Percentiles rank a stretch among this genome's conserved stretches.
Evolutionary conservation across 306 rosid genomes (phyloP).

Genomic region (Dryas octopetala): DNA sequence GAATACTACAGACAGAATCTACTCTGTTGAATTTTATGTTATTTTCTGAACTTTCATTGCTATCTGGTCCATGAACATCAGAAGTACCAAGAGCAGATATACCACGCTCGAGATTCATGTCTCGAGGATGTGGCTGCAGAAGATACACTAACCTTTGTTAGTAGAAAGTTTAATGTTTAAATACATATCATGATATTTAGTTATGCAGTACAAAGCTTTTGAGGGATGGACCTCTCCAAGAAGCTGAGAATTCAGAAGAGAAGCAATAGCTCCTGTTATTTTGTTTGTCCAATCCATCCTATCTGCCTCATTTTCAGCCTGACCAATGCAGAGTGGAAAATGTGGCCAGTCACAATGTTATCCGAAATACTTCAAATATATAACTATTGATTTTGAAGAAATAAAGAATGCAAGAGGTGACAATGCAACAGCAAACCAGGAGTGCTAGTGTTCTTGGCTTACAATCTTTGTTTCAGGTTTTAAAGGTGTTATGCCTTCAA

Average conservation of each 20-base stretch:
- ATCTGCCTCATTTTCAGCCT: conserved; percentile 98
- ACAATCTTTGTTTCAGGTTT: background rate
- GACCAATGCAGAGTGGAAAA: conserved; percentile 36
- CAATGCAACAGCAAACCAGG: background rate
- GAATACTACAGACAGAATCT: conserved; percentile 61
- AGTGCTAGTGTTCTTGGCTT: background rate
- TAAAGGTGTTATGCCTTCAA: background rate
- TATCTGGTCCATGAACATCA: conserved; percentile 44
- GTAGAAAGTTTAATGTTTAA: conserved; percentile 19
- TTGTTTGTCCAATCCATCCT: conserved; percentile 92
- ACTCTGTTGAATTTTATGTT: conserved; percentile 38
- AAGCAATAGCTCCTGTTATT: conserved; percentile 74
- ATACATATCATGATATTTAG: conserved; percentile 21
- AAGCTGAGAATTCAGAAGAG: conserved; percentile 76
- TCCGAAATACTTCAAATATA: conserved; percentile 1
- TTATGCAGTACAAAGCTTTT: conserved; percentile 6
- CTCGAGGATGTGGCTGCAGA: conserved; percentile 60
- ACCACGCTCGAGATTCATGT: conserved; percentile 31
- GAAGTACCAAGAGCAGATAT: conserved; percentile 37
- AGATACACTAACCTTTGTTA: conserved; percentile 26
- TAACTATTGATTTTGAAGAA: background rate
- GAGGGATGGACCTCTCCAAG: conserved; percentile 69
- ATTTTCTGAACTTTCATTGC: conserved; percentile 39
- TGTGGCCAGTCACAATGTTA: background rate
- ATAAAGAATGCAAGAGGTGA: background rate